Conservation (phyloP, 257 asterid species). For the Ophiorrhiza pumila region DNA sequence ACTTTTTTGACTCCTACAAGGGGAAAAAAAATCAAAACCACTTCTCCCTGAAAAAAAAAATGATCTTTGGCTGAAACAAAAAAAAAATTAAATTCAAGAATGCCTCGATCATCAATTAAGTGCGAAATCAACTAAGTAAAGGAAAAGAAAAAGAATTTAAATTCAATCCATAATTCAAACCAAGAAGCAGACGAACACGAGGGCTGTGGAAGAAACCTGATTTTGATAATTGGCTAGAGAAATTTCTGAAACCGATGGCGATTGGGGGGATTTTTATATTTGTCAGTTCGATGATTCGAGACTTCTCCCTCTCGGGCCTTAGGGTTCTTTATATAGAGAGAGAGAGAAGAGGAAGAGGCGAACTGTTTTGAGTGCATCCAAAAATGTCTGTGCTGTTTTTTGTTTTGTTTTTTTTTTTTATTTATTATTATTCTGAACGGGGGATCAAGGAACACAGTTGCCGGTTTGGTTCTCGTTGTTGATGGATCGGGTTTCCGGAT, state of each 20-base stretch:
- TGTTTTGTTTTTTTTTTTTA: no score
- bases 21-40: neutral
- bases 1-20: no score
- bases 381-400: no score
- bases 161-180: neutral
- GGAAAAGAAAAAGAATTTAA: neutral
- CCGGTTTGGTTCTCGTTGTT: no score
- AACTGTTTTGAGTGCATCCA: no score
- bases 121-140: neutral
- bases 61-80: neutral
- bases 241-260: neutral
- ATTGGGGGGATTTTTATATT: neutral
- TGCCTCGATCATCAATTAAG: slow-evolving; percentile 3
- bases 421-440: no score
- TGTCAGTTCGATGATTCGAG: neutral
- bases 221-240: neutral
- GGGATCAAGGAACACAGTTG: no score
- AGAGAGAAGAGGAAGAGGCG: no score
- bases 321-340: neutral
- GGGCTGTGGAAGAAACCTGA: neutral
- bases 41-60: neutral
- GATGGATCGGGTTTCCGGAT: no score
- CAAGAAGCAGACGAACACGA: neutral
- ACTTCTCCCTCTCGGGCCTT: neutral
- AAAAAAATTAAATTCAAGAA: neutral